Base-by-base conservation (phyloP, 202 grass and related monocot species). In the Panicum hallii region DNA sequence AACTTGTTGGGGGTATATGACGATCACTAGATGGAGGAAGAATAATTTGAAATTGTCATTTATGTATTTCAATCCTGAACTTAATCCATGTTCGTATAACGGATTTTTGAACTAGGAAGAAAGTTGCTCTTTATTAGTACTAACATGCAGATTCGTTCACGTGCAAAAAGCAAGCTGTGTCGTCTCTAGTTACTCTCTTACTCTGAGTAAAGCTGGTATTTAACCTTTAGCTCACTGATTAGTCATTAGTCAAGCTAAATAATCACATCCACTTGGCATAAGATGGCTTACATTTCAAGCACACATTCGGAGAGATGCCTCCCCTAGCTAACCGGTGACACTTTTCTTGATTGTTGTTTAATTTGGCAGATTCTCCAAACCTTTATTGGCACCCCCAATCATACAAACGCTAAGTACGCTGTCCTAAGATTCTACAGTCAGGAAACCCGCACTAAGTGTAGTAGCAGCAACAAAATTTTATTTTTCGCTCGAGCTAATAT, bases 231-330 rank as follows among this genome's bases (percentile, higher is more conserved):
- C 54, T 54, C 26, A 14, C 61, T 17, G 44, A 70, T 63, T 83
- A 80, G 45, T 63, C 49, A 70, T 63, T 83, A 80, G 45, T 63
- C 49, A 63, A 70, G 75, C 68, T 63, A 68, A 74, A 83, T 75
- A 70, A 79, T 76, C 36, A 19, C 64, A 63, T 63, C 75, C 79
- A 75, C 79, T 79, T 63, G 53, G 66, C 75, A 71, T 87, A 87
- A 55, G 80, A 63, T 87, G 84, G 84, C 89, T 90, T 87, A 70
- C 75, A 90, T 84, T 70, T 84, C 69, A 90, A 87, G 89, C 89
- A 87, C 69, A 84, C 84, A 84, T 76, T 80, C 47, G 36, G 44
- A 87, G 44, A 87, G 80, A 90, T 83, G 61, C 62, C 22, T 50
- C 53, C 20, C 53, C n/a, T 78, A 52, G 34, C 17, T 74, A 46